These are phyloP conservation scores for Arthrocladium fulminans DNA, from an alignment of 2,329 filamentous ascomycete species.

Conservation along the genomic window DNA sequence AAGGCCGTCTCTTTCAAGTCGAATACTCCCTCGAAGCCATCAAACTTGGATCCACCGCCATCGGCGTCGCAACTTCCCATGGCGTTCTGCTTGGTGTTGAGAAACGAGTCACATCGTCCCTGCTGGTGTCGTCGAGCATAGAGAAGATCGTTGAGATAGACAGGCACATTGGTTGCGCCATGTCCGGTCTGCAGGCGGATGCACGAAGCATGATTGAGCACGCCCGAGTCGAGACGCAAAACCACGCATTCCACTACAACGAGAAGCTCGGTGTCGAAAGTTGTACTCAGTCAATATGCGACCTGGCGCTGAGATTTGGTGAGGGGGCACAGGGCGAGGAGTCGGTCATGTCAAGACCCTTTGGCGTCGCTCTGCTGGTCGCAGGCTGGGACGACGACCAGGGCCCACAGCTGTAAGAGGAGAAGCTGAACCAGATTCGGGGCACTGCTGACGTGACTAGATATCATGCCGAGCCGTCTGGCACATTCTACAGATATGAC, in stretches of 20 bases:
- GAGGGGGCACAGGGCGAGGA: conserved; percentile 96
- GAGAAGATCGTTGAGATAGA: conserved; percentile 99
- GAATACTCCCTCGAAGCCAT: conserved; percentile 99
- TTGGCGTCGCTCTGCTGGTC: conserved; percentile 92
- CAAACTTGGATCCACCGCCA: conserved; percentile 97
- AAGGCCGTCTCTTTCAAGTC: conserved; percentile 99
- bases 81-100: conserved; percentile 96
- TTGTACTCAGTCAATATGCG: conserved; percentile 97
- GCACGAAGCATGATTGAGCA: conserved; percentile 97
- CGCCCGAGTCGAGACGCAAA: conserved; percentile 93
- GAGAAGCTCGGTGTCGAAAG: conserved; percentile 92
- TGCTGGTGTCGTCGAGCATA: conserved; percentile 94
- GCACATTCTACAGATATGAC: conserved; percentile 98
- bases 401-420: conserved; percentile 71
- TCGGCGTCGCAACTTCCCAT: conserved; percentile 87
- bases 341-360: conserved; percentile 96
- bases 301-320: conserved; percentile 89
- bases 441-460: conserved; percentile 30
- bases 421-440: not conserved
- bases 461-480: conserved; percentile 95
- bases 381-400: conserved; percentile 89
- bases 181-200: conserved; percentile 95
- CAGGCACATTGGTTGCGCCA: conserved; percentile 96
- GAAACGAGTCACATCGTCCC: conserved; percentile 95
- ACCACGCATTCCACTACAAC: conserved; percentile 95